phyloP scores from a whole-genome alignment of 2,329 filamentous ascomycete species.

The Stachybotrys echinatus region DNA sequence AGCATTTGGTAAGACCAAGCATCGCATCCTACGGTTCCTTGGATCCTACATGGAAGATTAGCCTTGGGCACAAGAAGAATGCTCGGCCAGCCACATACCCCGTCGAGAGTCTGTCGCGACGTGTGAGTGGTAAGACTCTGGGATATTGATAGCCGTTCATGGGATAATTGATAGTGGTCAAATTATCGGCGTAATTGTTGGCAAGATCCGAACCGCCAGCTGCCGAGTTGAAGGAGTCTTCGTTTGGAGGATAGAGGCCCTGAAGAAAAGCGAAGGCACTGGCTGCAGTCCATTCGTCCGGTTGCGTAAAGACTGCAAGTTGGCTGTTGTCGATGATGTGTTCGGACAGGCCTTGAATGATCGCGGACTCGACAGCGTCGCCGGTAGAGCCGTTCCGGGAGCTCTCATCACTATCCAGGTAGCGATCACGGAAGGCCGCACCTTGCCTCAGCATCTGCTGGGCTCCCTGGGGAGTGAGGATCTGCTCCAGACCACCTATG shows the following conservation, averaged over 20 bases:
- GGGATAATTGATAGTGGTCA: constrained; percentile 54
- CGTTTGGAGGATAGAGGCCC: constrained; percentile 73
- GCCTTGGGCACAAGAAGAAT: not conserved
- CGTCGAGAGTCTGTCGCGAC: constrained; percentile 36
- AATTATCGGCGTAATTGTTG: constrained; percentile 23
- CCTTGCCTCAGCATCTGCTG: constrained; percentile 47
- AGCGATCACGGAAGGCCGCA: constrained; percentile 41
- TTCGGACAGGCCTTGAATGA: constrained; percentile 35
- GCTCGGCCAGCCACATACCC: constrained; percentile 30
- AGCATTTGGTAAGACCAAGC: constrained; percentile 27
- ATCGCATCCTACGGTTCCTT: constrained; percentile 32
- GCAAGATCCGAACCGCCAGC: constrained; percentile 33
- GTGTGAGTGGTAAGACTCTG: constrained; percentile 51
- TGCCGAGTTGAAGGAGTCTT: constrained; percentile 21
- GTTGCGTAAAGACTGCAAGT: constrained; percentile 34
- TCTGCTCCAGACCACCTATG: constrained; percentile 16
- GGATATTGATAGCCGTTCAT: constrained; percentile 79
- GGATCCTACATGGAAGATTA: constrained; percentile 21
- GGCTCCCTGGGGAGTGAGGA: constrained; percentile 48
- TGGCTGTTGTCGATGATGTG: constrained; percentile 44
- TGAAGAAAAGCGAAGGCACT: constrained; percentile 77
- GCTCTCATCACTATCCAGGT: constrained; percentile 28
- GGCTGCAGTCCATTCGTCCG: constrained; percentile 49
- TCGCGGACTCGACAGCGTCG: constrained; percentile 18
- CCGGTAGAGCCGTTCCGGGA: constrained; percentile 15